Evolutionary conservation across 305 asterid species (phyloP), one percentile per base, ranked within the genome.

Genomic region (Plantago rigida): DNA sequence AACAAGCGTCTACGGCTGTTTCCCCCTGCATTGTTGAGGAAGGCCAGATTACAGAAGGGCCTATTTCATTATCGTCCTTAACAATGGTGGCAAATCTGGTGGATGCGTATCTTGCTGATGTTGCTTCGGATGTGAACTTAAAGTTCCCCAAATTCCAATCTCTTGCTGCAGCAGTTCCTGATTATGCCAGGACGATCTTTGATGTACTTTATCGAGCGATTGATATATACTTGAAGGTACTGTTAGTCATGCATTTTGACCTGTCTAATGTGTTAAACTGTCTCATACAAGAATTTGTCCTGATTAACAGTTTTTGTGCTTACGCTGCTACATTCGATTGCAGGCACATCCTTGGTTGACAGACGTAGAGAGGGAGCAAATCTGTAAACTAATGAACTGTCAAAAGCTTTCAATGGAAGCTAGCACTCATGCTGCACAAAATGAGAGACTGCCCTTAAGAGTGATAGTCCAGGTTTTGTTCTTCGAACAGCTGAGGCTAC

Each of bases 301-400:
- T 52, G 28, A 22, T 31, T 19, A 51, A 51, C 6, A 22, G 44
- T 36, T 36, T 34, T 36, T 36, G 44, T 7, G 8, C 44, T 36
- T 1, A 8, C 6, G 11, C 6, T 36, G 9, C 44, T 0, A 9
- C 2, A 13, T 56, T 56, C n/a, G 29, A 12, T 19, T 45, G 26
- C 73, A 92, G 95, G 94, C 94, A 7, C 96, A 88, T 65, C 94
- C 95, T 0, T 92, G 98, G 98, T 79, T 92, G 39, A 74, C 86
- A 4, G 94, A 84, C 52, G 36, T 55, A 0, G 95, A 92, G 59
- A 60, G 93, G 63, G 98, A 92, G 73, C 96, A 88, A 62, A 80
- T 86, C 5, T 92, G 96, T 59, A 72, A 89, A 58, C 77, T 86
- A 4, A 84, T 92, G 95, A 92, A 92, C 59, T 81, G 87, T 73